phyloP scores from a whole-genome alignment of 202 grass and related monocot species.

The Eragrostis tef region DNA sequence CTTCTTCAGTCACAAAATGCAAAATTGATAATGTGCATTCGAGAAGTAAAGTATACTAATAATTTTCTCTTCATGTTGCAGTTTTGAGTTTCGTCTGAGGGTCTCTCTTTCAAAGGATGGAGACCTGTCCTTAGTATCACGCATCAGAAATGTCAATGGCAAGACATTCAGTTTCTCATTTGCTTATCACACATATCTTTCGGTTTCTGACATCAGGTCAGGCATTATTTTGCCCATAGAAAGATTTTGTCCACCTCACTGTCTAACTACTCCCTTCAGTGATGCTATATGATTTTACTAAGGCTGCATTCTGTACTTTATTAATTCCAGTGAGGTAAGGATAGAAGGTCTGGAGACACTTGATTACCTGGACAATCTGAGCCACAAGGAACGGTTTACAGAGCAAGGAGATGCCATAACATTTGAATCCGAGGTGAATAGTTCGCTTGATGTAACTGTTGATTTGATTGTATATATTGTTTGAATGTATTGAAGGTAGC shows the following conservation, averaged over 20 bases:
- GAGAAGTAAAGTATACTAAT: not conserved
- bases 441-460: not conserved
- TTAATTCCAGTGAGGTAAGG: slow-evolving; percentile 78
- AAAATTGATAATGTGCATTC: slow-evolving; percentile 1
- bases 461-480: not conserved
- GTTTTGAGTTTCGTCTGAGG: slow-evolving; percentile 90
- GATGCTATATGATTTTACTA: not conserved
- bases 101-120: slow-evolving; percentile 79
- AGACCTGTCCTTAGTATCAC: slow-evolving; percentile 65
- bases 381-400: slow-evolving; percentile 71
- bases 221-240: slow-evolving; percentile 23
- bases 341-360: slow-evolving; percentile 97
- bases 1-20: not conserved
- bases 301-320: not conserved
- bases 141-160: slow-evolving; percentile 79
- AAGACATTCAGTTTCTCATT: slow-evolving; percentile 96
- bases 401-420: slow-evolving; percentile 98
- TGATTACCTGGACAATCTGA: slow-evolving; percentile 94
- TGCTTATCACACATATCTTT: slow-evolving; percentile 93
- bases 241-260: not conserved
- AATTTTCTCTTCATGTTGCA: slow-evolving; percentile 45
- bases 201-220: slow-evolving; percentile 96
- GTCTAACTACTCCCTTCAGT: slow-evolving; percentile 16
- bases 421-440: slow-evolving; percentile 89
- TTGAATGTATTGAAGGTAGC: slow-evolving; percentile 28